Conservation (phyloP, 2,329 filamentous ascomycete species). For the Aspergillus japonicus region DNA sequence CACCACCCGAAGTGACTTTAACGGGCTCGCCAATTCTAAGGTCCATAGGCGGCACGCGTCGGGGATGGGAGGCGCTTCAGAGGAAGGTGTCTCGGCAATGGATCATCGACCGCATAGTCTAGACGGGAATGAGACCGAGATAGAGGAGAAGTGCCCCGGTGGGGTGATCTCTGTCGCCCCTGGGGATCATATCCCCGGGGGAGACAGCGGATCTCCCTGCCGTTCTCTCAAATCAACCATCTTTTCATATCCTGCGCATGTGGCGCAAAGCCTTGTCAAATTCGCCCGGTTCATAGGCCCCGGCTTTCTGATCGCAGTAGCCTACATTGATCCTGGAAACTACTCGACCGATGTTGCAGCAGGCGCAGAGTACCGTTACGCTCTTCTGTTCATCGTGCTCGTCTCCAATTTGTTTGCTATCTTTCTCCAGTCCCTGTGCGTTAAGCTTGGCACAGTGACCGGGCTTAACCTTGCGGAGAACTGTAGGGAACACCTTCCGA, state of each 20-base stretch:
- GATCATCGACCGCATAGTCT: conserved; percentile 21
- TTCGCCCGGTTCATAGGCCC: conserved; percentile 48
- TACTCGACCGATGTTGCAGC: conserved; percentile 52
- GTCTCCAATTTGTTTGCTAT: conserved; percentile 51
- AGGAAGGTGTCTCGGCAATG: conserved; percentile 26
- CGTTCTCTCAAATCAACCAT: conserved; percentile 24
- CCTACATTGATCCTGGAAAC: conserved; percentile 52
- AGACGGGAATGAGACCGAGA: conserved; percentile 23
- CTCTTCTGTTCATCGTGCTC: conserved; percentile 48
- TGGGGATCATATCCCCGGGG: conserved; percentile 30
- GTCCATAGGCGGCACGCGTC: conserved; percentile 45
- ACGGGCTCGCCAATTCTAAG: conserved; percentile 59
- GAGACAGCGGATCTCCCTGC: conserved; percentile 34
- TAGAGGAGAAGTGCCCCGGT: conserved; percentile 25
- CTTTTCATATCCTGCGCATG: conserved; percentile 15
- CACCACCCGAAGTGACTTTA: conserved; percentile 62
- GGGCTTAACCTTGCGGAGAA: conserved; percentile 66
- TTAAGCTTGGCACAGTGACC: conserved; percentile 67
- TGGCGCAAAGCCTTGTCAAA: conserved; percentile 37
- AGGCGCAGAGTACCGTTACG: conserved; percentile 46
- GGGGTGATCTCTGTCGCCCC: conserved; percentile 31
- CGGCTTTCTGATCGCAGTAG: conserved; percentile 50
- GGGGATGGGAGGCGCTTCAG: conserved; percentile 20
- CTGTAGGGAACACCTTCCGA: conserved; percentile 63
- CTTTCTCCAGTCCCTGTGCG: conserved; percentile 49